These are phyloP conservation scores for Zygosaccharomyces sapae DNA, from an alignment of 1,139 yeast genomes.

Conservation along the genomic window DNA sequence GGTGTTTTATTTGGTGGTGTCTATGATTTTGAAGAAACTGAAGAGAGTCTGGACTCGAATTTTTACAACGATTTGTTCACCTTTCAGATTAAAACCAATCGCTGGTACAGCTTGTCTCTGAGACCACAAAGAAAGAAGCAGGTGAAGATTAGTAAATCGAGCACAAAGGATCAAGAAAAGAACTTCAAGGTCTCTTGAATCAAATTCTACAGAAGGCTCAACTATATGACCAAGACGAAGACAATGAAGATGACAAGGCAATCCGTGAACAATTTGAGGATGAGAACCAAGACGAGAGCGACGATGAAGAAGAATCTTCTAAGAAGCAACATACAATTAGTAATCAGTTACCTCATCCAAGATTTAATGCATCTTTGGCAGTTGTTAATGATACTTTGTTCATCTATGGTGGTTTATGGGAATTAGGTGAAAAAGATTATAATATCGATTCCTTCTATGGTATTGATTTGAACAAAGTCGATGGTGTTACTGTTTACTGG, in stretches of 20 bases:
- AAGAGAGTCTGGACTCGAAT: conserved; percentile 79
- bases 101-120: conserved; percentile 78
- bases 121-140: conserved; percentile 58
- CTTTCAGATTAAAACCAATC: conserved; percentile 77
- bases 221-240: conserved; percentile 53
- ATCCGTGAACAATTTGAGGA: conserved; percentile 39
- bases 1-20: conserved; percentile 96
- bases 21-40: conserved; percentile 90
- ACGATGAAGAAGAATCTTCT: conserved; percentile 4
- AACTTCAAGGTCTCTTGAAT: conserved; percentile 73
- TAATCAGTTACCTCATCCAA: conserved; percentile 72
- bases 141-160: conserved; percentile 36
- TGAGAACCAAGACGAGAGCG: conserved; percentile 25
- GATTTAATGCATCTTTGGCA: conserved; percentile 83
- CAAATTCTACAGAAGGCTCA: conserved; percentile 67
- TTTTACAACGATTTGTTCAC: conserved; percentile 79
- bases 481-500: conserved; percentile 88
- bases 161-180: conserved; percentile 54
- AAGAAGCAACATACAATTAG: conserved; percentile 34
- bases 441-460: conserved; percentile 81
- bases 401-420: conserved; percentile 92
- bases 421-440: conserved; percentile 79
- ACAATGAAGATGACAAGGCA: conserved; percentile 41
- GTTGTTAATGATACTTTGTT: conserved; percentile 81
- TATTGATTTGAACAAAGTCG: conserved; percentile 78